phyloP scores from a whole-genome alignment of 345 rosid genomes.

The Nasturtium officinale region DNA sequence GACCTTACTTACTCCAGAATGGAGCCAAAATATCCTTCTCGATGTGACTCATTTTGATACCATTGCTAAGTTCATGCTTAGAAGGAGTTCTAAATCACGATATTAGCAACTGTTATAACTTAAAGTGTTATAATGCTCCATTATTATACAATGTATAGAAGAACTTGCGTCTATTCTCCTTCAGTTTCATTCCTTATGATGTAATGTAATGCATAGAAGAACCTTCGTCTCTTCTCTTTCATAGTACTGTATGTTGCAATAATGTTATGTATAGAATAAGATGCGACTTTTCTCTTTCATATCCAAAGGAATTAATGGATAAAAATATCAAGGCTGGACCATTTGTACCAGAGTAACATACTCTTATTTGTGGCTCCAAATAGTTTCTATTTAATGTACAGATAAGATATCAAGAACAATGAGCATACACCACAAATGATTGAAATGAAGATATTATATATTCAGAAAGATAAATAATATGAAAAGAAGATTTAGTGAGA shows the following conservation, averaged over 20 bases:
- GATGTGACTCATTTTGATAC: slow-evolving; percentile 2
- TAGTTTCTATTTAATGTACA: background rate
- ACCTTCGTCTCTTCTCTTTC: background rate
- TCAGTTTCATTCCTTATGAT: background rate
- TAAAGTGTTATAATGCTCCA: background rate
- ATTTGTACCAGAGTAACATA: background rate
- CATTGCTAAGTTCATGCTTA: background rate
- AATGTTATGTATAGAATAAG: background rate
- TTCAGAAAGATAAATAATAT: background rate
- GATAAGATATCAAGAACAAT: background rate
- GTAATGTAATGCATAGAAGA: background rate
- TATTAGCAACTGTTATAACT: background rate
- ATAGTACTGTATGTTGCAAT: no score
- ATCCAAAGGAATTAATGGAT: background rate
- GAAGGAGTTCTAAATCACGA: background rate
- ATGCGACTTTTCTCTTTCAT: background rate
- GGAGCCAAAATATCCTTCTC: background rate
- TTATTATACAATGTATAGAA: background rate
- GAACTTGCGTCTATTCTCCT: background rate
- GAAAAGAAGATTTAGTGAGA: background rate
- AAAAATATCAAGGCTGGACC: background rate
- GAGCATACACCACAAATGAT: background rate
- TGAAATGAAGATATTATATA: background rate
- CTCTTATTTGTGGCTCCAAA: slow-evolving; percentile 12
- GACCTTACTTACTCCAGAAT: background rate